These are phyloP conservation scores for Pelargonium australe DNA, from an alignment of 441 rosid species.

Conservation along the genomic window DNA sequence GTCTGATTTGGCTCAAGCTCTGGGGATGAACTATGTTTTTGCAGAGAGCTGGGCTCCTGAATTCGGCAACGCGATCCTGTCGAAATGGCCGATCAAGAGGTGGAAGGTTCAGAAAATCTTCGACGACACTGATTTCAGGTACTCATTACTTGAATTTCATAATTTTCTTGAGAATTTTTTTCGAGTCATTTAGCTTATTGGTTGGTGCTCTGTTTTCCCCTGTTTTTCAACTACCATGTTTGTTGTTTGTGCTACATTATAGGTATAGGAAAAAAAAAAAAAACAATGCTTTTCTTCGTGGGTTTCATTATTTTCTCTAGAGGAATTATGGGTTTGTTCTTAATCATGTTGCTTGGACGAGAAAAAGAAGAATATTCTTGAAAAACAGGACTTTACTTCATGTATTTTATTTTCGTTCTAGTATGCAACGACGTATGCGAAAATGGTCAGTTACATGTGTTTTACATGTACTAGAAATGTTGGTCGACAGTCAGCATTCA, in stretches of 20 bases:
- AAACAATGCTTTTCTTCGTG: background rate
- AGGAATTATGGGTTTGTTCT: background rate
- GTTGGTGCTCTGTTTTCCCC: background rate
- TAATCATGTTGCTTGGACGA: background rate
- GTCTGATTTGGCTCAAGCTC: constrained; percentile 67
- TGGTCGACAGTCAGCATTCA: no score
- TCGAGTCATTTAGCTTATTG: no score
- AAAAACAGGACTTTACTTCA: no score
- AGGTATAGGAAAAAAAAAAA: background rate
- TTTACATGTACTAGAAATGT: no score
- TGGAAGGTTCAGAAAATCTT: constrained; percentile 76
- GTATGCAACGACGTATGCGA: no score
- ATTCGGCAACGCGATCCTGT: constrained; percentile 63
- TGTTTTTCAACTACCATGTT: background rate
- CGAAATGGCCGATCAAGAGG: constrained; percentile 71
- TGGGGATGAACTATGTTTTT: constrained; percentile 77
- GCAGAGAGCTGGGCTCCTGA: constrained; percentile 93
- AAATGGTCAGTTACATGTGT: no score
- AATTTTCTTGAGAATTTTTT: background rate
- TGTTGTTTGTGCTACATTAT: background rate
- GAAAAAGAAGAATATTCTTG: no score
- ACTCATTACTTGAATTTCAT: background rate
- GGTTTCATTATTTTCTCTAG: background rate
- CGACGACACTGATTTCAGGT: constrained; percentile 83
- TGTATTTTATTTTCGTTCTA: no score